These are phyloP conservation scores for Didymella pomorum DNA, from an alignment of 2,329 filamentous ascomycete genomes.

Conservation along the genomic window DNA sequence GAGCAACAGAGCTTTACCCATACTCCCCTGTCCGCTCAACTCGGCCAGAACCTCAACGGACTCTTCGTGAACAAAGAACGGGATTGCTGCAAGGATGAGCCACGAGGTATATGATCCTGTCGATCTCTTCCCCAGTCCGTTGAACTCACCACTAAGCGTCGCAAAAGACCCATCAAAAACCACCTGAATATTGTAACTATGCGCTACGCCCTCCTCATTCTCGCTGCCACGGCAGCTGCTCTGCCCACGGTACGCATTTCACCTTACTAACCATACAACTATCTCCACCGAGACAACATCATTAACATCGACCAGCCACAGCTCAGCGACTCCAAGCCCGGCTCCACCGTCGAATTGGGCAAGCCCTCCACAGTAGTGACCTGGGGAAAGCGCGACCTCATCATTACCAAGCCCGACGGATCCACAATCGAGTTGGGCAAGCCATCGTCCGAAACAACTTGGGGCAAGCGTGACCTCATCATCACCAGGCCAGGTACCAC, in stretches of 20 bases:
- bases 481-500: background rate
- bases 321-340: conserved; percentile 7
- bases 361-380: conserved; percentile 21
- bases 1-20: background rate
- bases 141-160: too few species aligned
- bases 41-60: too few species aligned
- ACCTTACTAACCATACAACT: background rate
- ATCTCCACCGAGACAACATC: background rate
- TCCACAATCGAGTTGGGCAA: conserved; percentile 24
- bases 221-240: background rate
- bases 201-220: background rate
- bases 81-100: too few species aligned
- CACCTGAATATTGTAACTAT: background rate
- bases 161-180: too few species aligned
- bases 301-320: background rate
- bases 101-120: background rate
- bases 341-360: conserved; percentile 16
- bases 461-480: background rate
- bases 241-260: background rate
- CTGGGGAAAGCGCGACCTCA: conserved; percentile 32
- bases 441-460: conserved; percentile 22
- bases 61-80: too few species aligned
- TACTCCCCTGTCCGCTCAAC: background rate
- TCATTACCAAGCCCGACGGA: conserved; percentile 4
- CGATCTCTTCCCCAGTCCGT: background rate